Conservation (phyloP, 352 stramenopile genomes). For the Pythium oligandrum region DNA sequence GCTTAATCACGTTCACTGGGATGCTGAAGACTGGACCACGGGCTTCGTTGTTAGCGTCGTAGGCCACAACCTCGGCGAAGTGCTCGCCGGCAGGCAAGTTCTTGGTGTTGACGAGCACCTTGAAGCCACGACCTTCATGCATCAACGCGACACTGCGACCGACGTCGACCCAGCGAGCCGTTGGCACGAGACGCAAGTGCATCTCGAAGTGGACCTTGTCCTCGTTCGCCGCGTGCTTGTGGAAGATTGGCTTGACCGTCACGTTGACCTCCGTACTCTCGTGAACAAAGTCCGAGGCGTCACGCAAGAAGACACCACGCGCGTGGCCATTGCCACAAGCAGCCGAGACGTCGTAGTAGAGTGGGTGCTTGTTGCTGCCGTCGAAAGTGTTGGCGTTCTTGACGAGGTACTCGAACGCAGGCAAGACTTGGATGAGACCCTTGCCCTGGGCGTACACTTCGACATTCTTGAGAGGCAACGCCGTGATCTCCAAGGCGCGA, state of each 20-base stretch:
- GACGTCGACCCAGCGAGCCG: conserved; percentile 84
- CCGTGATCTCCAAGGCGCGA: conserved; percentile 85
- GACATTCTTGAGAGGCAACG: conserved; percentile 51
- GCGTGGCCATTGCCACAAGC: conserved; percentile 15
- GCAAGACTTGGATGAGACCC: conserved; percentile 76
- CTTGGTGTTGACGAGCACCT: conserved; percentile 87
- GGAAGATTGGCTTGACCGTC: conserved; percentile 83
- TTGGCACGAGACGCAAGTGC: conserved; percentile 76
- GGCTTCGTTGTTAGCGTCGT: conserved; percentile 55
- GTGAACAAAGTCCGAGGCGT: conserved; percentile 69
- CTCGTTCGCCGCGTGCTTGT: conserved; percentile 74
- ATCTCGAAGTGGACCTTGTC: conserved; percentile 88
- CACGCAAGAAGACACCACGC: conserved; percentile 81
- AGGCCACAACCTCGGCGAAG: conserved; percentile 82
- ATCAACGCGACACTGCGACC: conserved; percentile 85
- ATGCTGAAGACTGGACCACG: conserved; percentile 85
- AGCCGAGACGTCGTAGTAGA: conserved; percentile 29
- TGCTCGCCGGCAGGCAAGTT: conserved; percentile 77
- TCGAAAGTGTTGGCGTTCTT: conserved; percentile 50
- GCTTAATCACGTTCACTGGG: conserved; percentile 89
- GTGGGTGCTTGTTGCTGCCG: conserved; percentile 51
- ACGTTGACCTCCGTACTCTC: conserved; percentile 81
- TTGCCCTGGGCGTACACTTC: conserved; percentile 75
- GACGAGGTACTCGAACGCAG: conserved; percentile 65
- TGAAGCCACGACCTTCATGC: conserved; percentile 82